Conservation (phyloP, 345 rosid species). For the Aquilaria sinensis region DNA sequence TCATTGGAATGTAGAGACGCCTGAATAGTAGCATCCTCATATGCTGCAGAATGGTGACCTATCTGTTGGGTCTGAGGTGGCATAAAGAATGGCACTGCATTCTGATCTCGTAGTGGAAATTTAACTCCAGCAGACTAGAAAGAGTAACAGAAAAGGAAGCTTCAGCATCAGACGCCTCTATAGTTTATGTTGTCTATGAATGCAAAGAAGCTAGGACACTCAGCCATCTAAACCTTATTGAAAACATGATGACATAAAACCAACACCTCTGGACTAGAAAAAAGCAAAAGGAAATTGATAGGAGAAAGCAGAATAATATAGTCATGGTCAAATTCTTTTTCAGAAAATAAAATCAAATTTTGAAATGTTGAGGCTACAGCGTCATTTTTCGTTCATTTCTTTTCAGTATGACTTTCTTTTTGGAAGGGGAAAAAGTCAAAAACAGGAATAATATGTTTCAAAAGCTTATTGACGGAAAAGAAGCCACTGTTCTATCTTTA, state of each 20-base stretch:
- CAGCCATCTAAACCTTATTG: neutral
- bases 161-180: neutral
- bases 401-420: neutral
- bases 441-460: conserved; percentile 12
- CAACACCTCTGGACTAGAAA: neutral
- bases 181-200: neutral
- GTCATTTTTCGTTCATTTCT: neutral
- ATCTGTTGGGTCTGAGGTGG: conserved; percentile 91
- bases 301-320: neutral
- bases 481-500: no score
- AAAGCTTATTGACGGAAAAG: neutral
- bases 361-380: neutral
- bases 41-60: conserved; percentile 41
- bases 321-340: neutral
- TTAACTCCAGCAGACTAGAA: conserved; percentile 37
- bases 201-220: neutral
- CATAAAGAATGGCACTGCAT: conserved; percentile 80
- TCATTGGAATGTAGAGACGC: conserved; percentile 82
- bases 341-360: neutral
- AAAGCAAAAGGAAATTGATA: neutral
- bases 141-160: neutral
- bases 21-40: conserved; percentile 89
- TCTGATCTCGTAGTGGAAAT: conserved; percentile 83
- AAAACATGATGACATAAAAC: neutral
- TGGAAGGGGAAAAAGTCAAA: neutral